These are phyloP conservation scores for Triangularia setosa DNA, from an alignment of 2,329 filamentous ascomycete species.

Conservation along the genomic window DNA sequence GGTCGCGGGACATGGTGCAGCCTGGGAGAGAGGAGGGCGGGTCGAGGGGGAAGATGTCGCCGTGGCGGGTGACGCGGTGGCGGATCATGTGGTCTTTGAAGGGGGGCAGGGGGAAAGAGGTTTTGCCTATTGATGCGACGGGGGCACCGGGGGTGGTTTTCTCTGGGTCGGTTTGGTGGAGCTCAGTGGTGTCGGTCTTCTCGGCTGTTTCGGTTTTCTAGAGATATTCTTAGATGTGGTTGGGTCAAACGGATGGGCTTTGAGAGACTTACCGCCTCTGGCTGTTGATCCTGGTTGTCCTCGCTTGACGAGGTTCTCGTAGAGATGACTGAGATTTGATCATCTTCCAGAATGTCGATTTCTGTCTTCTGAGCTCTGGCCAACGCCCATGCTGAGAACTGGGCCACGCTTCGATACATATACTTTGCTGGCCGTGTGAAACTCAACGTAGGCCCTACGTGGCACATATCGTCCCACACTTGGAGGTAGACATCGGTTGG, in stretches of 20 bases:
- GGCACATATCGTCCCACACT: conserved; percentile 93
- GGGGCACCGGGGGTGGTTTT: conserved; percentile 17
- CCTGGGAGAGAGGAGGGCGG: conserved; percentile 60
- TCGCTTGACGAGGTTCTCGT: conserved; percentile 42
- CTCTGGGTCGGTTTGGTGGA: neutral
- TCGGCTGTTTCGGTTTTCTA: neutral
- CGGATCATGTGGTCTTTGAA: conserved; percentile 90
- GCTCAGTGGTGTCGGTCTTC: neutral
- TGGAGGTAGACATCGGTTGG: conserved; percentile 92
- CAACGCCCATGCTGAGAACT: conserved; percentile 89
- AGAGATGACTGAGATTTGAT: conserved; percentile 71
- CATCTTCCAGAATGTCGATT: conserved; percentile 79
- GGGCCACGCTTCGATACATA: conserved; percentile 86
- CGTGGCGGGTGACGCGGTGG: conserved; percentile 77
- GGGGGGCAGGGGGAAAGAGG: conserved; percentile 74
- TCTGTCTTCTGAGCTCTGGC: conserved; percentile 74
- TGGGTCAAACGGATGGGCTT: neutral
- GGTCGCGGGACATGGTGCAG: conserved; percentile 57
- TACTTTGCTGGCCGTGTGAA: conserved; percentile 94
- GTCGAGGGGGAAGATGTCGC: conserved; percentile 65
- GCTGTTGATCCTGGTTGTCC: conserved; percentile 20
- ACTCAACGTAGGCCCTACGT: conserved; percentile 87
- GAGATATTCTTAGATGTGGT: conserved; percentile 18
- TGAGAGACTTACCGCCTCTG: conserved; percentile 8
- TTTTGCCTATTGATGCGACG: conserved; percentile 60